Base-by-base conservation (phyloP, 1,284 basidiomycete species). In the Cryptococcus sp. region DNA sequence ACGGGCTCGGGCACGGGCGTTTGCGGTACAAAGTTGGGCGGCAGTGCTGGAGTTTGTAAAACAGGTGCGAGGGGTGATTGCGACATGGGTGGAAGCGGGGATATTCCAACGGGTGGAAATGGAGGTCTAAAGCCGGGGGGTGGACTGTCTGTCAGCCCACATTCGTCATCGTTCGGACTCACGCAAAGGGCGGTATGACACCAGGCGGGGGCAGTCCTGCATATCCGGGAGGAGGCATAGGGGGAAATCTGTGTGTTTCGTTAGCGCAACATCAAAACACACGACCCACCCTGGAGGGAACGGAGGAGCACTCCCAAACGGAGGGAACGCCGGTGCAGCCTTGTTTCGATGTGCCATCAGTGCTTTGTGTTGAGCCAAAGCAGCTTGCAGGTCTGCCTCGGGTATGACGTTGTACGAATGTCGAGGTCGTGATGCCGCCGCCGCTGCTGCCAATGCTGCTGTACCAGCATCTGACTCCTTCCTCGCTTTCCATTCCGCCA, bases 401-500 rank as follows among this genome's bases (percentile, higher is more conserved):
- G 87, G 83, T 5, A 96, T 80, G 5, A 87, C 83, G 10, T 86
- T 84, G 68, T 94, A 93, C 63, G 93, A 89, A 51, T 89, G 84
- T 75, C 91, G 89, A 10, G 90, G 88, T 19, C 90, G 83, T 77
- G 95, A 94, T n/a, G 67, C 73, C 26, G 69, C 67, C 10, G 86
- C 86, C 58, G 89, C 90, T 2, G 88, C 85, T 1, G 89, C 89
- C 3, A 89, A 85, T 13, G 86, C 85, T 22, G 93, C 84, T 4
- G 70, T 67, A 41, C 93, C 93, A 11, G 91, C 84, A 74, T 95
- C 93, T 61, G 92, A 88, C 76, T 93, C 93, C 75, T 92, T 96
- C 70, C 89, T 86, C 57, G 91, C 88, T 75, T 92, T 93, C 84
- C 95, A 99, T 77, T 95, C 93, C 26, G 88, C 91, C 29, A 96